Conservation (phyloP, 2,329 filamentous ascomycete genomes). For the Xylariaceae sp. region DNA sequence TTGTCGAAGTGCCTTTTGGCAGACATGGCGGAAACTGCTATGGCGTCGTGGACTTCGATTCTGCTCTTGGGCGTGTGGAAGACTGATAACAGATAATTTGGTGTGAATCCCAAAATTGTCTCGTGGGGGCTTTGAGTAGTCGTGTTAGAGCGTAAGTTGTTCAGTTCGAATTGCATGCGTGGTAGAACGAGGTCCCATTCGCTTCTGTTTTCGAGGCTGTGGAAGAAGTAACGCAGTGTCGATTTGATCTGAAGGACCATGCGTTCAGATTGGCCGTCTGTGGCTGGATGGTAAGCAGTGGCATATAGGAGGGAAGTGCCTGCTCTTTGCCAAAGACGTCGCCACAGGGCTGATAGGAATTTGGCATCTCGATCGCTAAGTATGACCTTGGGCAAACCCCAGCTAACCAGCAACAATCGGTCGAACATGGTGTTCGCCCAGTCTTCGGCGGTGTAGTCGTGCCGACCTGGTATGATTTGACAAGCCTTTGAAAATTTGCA, state of each 20-base stretch:
- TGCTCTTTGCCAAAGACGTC: neutral
- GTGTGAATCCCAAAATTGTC: neutral
- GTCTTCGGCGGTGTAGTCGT: neutral
- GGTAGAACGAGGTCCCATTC: neutral
- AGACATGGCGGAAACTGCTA: neutral
- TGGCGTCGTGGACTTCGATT: neutral
- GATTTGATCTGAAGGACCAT: neutral
- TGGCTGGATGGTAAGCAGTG: neutral
- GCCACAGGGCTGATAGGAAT: neutral
- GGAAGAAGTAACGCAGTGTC: neutral
- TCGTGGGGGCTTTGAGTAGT: neutral
- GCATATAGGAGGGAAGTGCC: neutral
- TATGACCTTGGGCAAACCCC: neutral
- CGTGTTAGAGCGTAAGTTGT: neutral
- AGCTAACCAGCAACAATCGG: neutral
- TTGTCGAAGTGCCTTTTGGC: neutral
- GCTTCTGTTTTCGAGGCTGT: neutral
- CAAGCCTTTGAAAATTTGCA: neutral
- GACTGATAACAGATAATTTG: neutral
- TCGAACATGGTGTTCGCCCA: neutral
- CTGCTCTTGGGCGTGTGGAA: neutral
- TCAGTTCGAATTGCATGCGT: neutral
- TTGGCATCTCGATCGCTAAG: neutral
- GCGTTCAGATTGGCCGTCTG: neutral
- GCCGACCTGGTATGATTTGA: neutral